Evolutionary conservation across 768 basidiomycete species (phyloP).

Genomic region (Ephemerocybe angulata): DNA sequence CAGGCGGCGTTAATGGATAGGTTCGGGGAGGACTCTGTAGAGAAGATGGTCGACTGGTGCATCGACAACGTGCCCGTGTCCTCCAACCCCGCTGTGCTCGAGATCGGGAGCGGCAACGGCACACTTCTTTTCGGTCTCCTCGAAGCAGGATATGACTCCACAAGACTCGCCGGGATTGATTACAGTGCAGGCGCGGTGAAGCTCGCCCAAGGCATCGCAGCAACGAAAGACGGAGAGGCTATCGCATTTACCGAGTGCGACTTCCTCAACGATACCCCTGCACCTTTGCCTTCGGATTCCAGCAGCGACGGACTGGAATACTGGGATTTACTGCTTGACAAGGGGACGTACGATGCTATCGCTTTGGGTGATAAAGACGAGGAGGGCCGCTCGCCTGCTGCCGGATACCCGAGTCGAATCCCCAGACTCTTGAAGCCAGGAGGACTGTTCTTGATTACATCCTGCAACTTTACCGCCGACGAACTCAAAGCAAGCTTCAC

Average conservation of each 20-base stretch:
- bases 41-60: slow-evolving; percentile 80
- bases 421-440: slow-evolving; percentile 56
- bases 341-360: slow-evolving; percentile 88
- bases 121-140: slow-evolving; percentile 66
- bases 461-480: slow-evolving; percentile 83
- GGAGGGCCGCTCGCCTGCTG: slow-evolving; percentile 47
- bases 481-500: slow-evolving; percentile 60
- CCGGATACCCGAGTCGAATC: slow-evolving; percentile 59
- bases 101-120: slow-evolving; percentile 82
- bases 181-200: slow-evolving; percentile 72
- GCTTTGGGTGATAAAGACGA: slow-evolving; percentile 62
- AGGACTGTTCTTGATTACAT: slow-evolving; percentile 75
- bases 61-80: slow-evolving; percentile 49
- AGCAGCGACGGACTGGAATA: slow-evolving; percentile 18
- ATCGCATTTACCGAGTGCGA: slow-evolving; percentile 60
- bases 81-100: slow-evolving; percentile 53
- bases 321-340: slow-evolving; percentile 81
- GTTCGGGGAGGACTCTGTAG: slow-evolving; percentile 75
- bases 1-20: slow-evolving; percentile 37
- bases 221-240: slow-evolving; percentile 33
- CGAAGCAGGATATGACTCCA: slow-evolving; percentile 59
- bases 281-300: slow-evolving; percentile 22
- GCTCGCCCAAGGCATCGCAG: slow-evolving; percentile 57
- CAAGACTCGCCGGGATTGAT: slow-evolving; percentile 62
- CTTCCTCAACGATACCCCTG: slow-evolving; percentile 57